A percentile compares a stretch with the other conserved stretches of the same genome.
Conservation (phyloP, 805 yeast species). For the Kodamaea hsintzibuensis region DNA sequence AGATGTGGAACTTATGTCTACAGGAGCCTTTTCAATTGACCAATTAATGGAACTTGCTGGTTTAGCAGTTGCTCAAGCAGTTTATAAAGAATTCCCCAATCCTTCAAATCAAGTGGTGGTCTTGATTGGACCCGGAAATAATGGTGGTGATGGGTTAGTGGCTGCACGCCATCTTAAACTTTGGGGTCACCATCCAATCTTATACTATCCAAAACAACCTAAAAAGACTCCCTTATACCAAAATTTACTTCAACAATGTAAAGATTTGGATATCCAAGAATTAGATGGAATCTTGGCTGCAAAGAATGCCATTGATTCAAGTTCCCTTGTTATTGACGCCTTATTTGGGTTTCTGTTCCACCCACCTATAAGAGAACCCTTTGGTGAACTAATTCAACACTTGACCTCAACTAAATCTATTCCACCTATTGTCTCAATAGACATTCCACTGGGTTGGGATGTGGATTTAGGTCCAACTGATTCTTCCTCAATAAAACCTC, state of each 20-base stretch:
- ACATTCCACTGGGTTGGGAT: slow-evolving; percentile 97
- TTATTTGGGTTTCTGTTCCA: slow-evolving; percentile 92
- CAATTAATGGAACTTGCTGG: slow-evolving; percentile 98
- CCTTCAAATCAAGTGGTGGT: slow-evolving; percentile 49
- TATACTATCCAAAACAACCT: slow-evolving; percentile 74
- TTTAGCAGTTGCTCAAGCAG: slow-evolving; percentile 86
- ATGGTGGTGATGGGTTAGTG: slow-evolving; percentile 95
- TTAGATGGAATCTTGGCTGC: slow-evolving; percentile 41
- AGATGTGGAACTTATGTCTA: slow-evolving; percentile 85
- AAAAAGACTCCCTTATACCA: slow-evolving; percentile 56
- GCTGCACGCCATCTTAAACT: slow-evolving; percentile 88
- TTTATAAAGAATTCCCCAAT: slow-evolving; percentile 68
- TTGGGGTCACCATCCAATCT: slow-evolving; percentile 66
- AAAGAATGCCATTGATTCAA: slow-evolving; percentile 14
- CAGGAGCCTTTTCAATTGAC: slow-evolving; percentile 77
- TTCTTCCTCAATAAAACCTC: slow-evolving; percentile 53
- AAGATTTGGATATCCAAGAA: slow-evolving; percentile 61
- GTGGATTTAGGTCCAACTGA: slow-evolving; percentile 80
- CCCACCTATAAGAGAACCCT: slow-evolving; percentile 85
- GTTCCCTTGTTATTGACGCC: slow-evolving; percentile 59
- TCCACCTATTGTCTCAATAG: slow-evolving; percentile 75
- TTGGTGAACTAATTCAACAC: slow-evolving; percentile 42
- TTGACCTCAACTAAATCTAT: slow-evolving; percentile 37
- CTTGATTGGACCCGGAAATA: slow-evolving; percentile 93
- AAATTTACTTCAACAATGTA: slow-evolving; percentile 66